Evolutionary conservation across 2,329 filamentous ascomycete species (phyloP).

Genomic region (Metarhizium sp.): DNA sequence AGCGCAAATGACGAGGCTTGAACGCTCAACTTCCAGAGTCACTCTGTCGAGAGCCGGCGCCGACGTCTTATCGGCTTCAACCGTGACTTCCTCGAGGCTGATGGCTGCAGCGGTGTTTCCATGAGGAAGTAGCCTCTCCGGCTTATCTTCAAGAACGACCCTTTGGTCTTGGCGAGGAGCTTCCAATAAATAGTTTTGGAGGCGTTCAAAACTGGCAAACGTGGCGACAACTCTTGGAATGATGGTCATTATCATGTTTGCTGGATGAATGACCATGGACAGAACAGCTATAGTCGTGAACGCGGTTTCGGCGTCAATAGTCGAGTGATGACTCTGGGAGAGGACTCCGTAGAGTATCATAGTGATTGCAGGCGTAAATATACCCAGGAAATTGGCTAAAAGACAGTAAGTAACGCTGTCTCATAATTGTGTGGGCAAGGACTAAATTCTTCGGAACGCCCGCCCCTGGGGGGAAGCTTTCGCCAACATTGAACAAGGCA

Average conservation of each 20-base stretch:
- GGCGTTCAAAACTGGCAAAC: conserved; percentile 25
- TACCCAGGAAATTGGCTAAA: conserved; percentile 30
- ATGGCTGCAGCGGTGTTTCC: not conserved
- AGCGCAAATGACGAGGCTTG: conserved; percentile 15
- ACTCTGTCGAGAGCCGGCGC: conserved; percentile 3
- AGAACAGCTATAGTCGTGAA: conserved; percentile 31
- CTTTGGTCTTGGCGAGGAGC: conserved; percentile 7
- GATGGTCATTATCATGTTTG: conserved; percentile 35
- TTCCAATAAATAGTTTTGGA: conserved; percentile 24
- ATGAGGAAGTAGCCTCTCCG: not conserved
- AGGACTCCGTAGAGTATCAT: conserved; percentile 25
- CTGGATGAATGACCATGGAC: conserved; percentile 28
- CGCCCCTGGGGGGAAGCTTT: too few relatives aligned
- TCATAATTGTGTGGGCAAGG: too few relatives aligned
- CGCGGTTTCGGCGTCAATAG: conserved; percentile 24
- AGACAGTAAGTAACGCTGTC: not conserved
- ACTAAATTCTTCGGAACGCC: too few relatives aligned
- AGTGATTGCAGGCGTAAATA: conserved; percentile 30
- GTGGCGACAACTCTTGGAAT: conserved; percentile 23
- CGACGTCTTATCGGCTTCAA: not conserved
- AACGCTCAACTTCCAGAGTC: not conserved
- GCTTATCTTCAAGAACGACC: not conserved
- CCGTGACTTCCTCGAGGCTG: not conserved
- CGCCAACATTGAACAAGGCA: too few relatives aligned
- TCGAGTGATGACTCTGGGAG: conserved; percentile 9